These are phyloP conservation scores for Globisporangium abappressorium DNA, from an alignment of 352 stramenopile genomes.

Conservation along the genomic window DNA sequence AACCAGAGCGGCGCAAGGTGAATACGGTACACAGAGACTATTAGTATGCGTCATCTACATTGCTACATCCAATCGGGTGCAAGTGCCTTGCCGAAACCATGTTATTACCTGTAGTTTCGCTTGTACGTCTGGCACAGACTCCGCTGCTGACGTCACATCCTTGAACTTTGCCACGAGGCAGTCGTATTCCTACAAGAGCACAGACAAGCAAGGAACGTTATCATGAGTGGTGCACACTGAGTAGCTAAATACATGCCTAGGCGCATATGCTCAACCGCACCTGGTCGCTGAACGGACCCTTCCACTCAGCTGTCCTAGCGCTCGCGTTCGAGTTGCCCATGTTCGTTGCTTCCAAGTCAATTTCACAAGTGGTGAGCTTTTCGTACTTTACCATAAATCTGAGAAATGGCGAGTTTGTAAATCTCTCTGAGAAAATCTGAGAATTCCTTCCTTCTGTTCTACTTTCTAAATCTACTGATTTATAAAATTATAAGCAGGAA, in stretches of 20 bases:
- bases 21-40: background rate
- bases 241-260: background rate
- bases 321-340: slow-evolving; percentile 41
- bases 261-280: slow-evolving; percentile 17
- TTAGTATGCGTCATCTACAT: background rate
- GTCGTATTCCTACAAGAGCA: slow-evolving; percentile 52
- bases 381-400: background rate
- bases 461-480: too few relatives aligned
- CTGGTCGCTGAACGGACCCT: slow-evolving; percentile 79
- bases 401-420: background rate
- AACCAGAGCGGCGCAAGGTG: background rate
- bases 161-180: slow-evolving; percentile 51
- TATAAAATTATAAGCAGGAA: too few relatives aligned
- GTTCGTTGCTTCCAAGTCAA: slow-evolving; percentile 2
- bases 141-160: slow-evolving; percentile 23
- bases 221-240: too few relatives aligned
- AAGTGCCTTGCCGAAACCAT: too few relatives aligned
- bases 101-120: slow-evolving; percentile 44
- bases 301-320: slow-evolving; percentile 40
- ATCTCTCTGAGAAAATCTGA: background rate
- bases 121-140: slow-evolving; percentile 21
- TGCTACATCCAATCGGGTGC: too few relatives aligned
- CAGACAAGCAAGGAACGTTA: background rate
- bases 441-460: background rate
- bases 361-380: background rate